Evolutionary conservation across 805 yeast genomes (phyloP).

Genomic region (Wickerhamomyces mucosus): DNA sequence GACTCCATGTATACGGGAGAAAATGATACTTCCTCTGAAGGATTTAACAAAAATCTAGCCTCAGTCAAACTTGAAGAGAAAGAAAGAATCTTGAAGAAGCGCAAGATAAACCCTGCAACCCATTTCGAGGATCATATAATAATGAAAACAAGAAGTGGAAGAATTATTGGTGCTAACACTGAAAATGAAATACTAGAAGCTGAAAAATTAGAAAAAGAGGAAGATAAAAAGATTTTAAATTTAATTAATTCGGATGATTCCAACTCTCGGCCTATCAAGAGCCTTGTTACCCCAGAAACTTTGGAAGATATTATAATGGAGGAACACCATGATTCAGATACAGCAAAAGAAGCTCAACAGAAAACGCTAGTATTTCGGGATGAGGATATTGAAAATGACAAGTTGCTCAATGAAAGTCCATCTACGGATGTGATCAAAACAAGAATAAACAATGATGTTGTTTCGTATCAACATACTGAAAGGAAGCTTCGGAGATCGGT

Average conservation of each 20-base stretch:
- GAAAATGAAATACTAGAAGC: conserved; percentile 17
- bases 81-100: background rate
- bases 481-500: no score
- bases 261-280: no score
- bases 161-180: conserved; percentile 20
- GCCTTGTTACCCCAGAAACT: background rate
- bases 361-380: no score
- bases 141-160: conserved; percentile 24
- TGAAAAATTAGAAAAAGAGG: conserved; percentile 11
- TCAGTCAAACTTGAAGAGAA: background rate
- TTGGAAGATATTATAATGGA: background rate
- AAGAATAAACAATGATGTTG: no score
- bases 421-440: no score
- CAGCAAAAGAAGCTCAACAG: background rate
- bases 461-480: no score
- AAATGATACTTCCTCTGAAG: background rate
- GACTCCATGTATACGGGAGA: background rate
- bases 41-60: background rate
- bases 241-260: no score
- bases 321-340: background rate
- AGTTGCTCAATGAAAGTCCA: no score
- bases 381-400: no score
- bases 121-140: conserved; percentile 12
- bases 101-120: background rate
- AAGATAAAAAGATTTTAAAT: conserved; percentile 11